A percentile compares a stretch with the other conserved stretches of the same genome.
These are phyloP conservation scores for Hericium rajendrae DNA, from an alignment of 768 basidiomycete species.

Conservation along the genomic window DNA sequence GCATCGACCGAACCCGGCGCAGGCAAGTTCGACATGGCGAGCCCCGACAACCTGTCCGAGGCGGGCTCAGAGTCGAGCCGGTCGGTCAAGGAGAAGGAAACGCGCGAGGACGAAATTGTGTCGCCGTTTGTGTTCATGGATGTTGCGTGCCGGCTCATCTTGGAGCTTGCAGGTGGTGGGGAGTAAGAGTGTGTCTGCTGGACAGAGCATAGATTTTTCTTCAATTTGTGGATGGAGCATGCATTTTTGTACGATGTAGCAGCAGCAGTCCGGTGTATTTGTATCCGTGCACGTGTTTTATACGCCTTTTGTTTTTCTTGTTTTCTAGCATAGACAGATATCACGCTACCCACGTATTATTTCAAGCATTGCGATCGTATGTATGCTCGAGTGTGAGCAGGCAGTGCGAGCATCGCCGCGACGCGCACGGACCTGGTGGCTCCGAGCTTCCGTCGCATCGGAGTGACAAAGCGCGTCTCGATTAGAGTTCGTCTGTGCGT, in stretches of 20 bases:
- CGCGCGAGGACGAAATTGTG: constrained; percentile 53
- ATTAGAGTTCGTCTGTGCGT: background rate
- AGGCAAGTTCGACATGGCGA: constrained; percentile 60
- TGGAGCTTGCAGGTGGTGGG: constrained; percentile 78
- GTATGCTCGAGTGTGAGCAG: too few species aligned
- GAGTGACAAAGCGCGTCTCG: background rate
- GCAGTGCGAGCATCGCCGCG: too few species aligned
- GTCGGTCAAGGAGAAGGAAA: constrained; percentile 45
- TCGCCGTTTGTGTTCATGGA: constrained; percentile 97
- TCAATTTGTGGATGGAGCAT: background rate
- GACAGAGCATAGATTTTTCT: background rate
- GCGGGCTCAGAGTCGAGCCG: constrained; percentile 47
- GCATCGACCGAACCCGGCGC: constrained; percentile 60
- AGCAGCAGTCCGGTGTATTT: too few species aligned
- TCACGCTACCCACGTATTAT: too few species aligned
- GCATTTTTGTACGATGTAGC: background rate
- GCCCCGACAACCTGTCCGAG: constrained; percentile 40
- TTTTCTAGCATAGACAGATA: background rate
- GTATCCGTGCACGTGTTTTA: too few species aligned
- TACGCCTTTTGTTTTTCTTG: too few species aligned
- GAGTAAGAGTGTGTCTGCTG: constrained; percentile 22
- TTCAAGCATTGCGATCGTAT: too few species aligned
- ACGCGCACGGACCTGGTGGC: background rate
- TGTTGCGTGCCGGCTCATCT: constrained; percentile 84
- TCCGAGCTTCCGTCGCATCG: background rate